Evolutionary conservation across 2,329 filamentous ascomycete species (phyloP).

Genomic region (Delphinella strobiligena): DNA sequence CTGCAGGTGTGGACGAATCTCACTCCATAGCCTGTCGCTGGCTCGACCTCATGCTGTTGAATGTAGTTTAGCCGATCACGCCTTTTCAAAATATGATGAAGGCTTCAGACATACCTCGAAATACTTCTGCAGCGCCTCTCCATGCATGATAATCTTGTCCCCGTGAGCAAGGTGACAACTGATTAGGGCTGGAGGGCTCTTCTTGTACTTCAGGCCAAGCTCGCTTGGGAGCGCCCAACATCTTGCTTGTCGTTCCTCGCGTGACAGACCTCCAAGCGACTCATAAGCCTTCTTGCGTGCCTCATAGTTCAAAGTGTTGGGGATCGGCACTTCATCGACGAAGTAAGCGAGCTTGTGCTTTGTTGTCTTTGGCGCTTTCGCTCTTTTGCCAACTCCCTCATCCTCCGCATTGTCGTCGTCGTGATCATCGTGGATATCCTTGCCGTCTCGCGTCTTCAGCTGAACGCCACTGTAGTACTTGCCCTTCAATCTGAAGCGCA

Average conservation of each 20-base stretch:
- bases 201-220: slow-evolving; percentile 18
- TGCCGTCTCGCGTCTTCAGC: background rate
- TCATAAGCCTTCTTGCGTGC: slow-evolving; percentile 22
- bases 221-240: slow-evolving; percentile 25
- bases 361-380: slow-evolving; percentile 9
- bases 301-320: slow-evolving; percentile 21
- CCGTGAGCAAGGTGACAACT: slow-evolving; percentile 45
- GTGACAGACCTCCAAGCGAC: slow-evolving; percentile 16
- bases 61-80: too few species aligned
- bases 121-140: slow-evolving; percentile 43
- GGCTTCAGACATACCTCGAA: slow-evolving; percentile 44
- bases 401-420: slow-evolving; percentile 10
- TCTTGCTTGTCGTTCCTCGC: slow-evolving; percentile 13
- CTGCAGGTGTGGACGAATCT: slow-evolving; percentile 47
- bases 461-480: slow-evolving; percentile 32
- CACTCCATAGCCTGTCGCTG: slow-evolving; percentile 30
- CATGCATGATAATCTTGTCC: slow-evolving; percentile 54
- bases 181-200: slow-evolving; percentile 23
- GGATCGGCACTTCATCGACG: slow-evolving; percentile 9
- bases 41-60: slow-evolving; percentile 44
- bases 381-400: background rate
- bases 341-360: background rate
- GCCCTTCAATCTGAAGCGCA: slow-evolving; percentile 46
- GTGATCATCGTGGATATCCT: slow-evolving; percentile 8
- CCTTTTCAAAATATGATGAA: slow-evolving; percentile 18